A percentile compares a stretch with the other conserved stretches of the same genome.
These are phyloP conservation scores for Vanderwaltozyma tropicalis DNA, from an alignment of 805 yeast species.

Conservation along the genomic window DNA sequence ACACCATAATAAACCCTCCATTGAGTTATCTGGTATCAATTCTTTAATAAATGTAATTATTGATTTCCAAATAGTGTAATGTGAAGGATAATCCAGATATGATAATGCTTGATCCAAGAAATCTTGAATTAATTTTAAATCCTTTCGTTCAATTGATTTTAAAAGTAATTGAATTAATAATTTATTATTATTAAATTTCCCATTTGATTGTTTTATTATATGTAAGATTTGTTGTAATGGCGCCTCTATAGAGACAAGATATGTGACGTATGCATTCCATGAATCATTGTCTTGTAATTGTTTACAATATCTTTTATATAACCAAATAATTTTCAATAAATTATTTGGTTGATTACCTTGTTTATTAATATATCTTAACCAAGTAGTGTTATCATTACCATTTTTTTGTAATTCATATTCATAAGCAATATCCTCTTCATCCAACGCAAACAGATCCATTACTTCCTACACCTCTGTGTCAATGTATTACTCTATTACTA, in stretches of 20 bases:
- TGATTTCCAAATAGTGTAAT: neutral
- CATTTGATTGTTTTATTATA: no score
- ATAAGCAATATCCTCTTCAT: slow-evolving; percentile 32
- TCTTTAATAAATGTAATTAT: neutral
- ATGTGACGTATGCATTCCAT: slow-evolving; percentile 29
- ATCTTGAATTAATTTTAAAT: no score
- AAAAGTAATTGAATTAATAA: no score
- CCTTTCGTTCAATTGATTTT: no score
- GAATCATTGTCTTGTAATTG: slow-evolving; percentile 13
- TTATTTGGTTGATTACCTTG: slow-evolving; percentile 5
- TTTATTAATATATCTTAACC: slow-evolving; percentile 37
- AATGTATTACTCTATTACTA: no score
- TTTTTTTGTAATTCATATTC: slow-evolving; percentile 35
- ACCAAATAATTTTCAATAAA: slow-evolving; percentile 15
- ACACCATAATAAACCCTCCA: no score
- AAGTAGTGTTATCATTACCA: slow-evolving; percentile 29
- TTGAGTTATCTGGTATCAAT: no score
- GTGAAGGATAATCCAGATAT: no score
- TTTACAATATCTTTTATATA: slow-evolving; percentile 31
- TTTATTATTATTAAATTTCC: no score
- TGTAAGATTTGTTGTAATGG: no score
- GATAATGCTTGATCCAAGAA: no score
- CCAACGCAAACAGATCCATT: slow-evolving; percentile 8
- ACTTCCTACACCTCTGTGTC: neutral
- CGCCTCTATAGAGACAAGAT: no score